Evolutionary conservation across 1,139 yeast species (phyloP).

Genomic region (Geotrichum fermentans): DNA sequence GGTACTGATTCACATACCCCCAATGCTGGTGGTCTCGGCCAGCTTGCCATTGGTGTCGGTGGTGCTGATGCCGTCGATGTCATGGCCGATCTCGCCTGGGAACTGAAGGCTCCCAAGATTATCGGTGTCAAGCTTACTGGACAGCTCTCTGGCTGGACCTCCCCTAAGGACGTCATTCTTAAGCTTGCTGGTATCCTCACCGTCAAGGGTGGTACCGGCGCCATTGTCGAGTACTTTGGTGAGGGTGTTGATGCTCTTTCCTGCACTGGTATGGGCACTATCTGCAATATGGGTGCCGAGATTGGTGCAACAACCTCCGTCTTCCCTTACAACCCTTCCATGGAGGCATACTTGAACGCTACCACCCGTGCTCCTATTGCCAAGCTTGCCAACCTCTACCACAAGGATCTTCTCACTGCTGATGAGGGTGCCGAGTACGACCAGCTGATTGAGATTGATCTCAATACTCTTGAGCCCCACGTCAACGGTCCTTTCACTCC

Average conservation of each 20-base stretch:
- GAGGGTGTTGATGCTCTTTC: conserved; percentile 94
- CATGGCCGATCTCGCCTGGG: conserved; percentile 94
- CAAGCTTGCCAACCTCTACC: conserved; percentile 69
- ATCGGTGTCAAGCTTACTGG: conserved; percentile 97
- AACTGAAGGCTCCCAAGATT: conserved; percentile 96
- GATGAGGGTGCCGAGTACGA: conserved; percentile 96
- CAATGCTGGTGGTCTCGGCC: conserved; percentile 99
- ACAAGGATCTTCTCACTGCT: conserved; percentile 75
- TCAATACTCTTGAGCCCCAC: conserved; percentile 93
- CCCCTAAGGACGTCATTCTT: conserved; percentile 96
- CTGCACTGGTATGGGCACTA: conserved; percentile 99
- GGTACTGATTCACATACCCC: conserved; percentile 99
- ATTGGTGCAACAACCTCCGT: conserved; percentile 98
- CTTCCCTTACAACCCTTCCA: conserved; percentile 92
- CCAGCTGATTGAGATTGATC: conserved; percentile 90
- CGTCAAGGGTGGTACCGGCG: conserved; percentile 98
- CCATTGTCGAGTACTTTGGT: conserved; percentile 96
- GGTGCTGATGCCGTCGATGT: conserved; percentile 99
- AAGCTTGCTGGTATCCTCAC: conserved; percentile 95
- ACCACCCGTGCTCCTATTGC: conserved; percentile 83
- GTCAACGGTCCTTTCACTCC: conserved; percentile 99
- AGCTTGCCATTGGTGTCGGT: conserved; percentile 98
- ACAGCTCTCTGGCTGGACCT: conserved; percentile 93
- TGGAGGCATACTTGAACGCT: conserved; percentile 83
- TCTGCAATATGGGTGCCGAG: conserved; percentile 99